A percentile compares a stretch with the other conserved stretches of the same genome.
Conservation (phyloP, 805 yeast species). For the Metschnikowia chrysomelidarum region DNA sequence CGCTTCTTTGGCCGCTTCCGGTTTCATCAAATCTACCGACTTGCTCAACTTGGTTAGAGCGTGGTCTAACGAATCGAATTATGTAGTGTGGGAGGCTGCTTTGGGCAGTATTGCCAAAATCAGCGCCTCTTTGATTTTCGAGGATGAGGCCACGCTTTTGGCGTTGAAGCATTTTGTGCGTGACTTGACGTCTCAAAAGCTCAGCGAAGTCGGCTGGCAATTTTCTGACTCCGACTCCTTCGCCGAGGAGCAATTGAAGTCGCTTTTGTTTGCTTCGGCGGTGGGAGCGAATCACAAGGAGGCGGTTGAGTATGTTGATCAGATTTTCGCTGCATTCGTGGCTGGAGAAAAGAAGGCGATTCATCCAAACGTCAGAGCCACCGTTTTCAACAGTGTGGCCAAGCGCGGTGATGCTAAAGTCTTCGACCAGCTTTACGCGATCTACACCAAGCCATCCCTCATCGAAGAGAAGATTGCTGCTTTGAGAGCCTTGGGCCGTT, state of each 20-base stretch:
- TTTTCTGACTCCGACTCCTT: slow-evolving; percentile 56
- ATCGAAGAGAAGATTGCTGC: slow-evolving; percentile 71
- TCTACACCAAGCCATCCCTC: slow-evolving; percentile 59
- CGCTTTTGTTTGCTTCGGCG: slow-evolving; percentile 60
- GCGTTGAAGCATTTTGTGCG: slow-evolving; percentile 53
- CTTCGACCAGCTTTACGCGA: slow-evolving; percentile 58
- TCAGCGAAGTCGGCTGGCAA: slow-evolving; percentile 61
- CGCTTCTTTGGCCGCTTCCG: slow-evolving; percentile 66
- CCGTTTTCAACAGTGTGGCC: slow-evolving; percentile 68
- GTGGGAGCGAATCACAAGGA: slow-evolving; percentile 48
- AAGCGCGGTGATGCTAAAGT: slow-evolving; percentile 58
- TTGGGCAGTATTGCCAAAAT: slow-evolving; percentile 47
- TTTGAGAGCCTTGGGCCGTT: slow-evolving; percentile 64
- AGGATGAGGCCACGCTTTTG: slow-evolving; percentile 43
- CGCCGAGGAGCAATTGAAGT: slow-evolving; percentile 64
- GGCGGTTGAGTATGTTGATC: slow-evolving; percentile 46
- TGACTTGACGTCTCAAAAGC: slow-evolving; percentile 54
- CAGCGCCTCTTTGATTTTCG: slow-evolving; percentile 55
- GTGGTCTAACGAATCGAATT: slow-evolving; percentile 59
- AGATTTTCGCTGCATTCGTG: slow-evolving; percentile 51
- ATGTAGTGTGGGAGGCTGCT: slow-evolving; percentile 68
- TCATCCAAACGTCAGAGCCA: slow-evolving; percentile 68
- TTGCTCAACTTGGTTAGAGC: slow-evolving; percentile 57
- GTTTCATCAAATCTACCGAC: slow-evolving; percentile 60
- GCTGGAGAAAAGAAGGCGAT: slow-evolving; percentile 67